Evolutionary conservation across 1,284 basidiomycete genomes (phyloP).

Genomic region (Apiotrichum akiyoshidainum): DNA sequence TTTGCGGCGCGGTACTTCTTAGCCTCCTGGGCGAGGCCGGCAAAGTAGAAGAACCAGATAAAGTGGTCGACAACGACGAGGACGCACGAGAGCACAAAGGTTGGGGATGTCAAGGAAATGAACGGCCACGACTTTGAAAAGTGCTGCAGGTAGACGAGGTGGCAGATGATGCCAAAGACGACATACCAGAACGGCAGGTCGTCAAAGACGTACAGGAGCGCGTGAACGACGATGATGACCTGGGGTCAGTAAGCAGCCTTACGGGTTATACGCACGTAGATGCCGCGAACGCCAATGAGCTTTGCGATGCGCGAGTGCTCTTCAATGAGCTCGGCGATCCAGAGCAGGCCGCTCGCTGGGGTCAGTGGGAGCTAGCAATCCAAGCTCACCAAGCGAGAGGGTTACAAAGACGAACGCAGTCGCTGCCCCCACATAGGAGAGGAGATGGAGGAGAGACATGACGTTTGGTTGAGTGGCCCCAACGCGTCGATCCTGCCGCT

Average conservation of each 20-base stretch:
- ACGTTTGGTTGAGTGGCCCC: no score
- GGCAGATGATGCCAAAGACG: slow-evolving; percentile 74
- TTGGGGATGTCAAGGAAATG: slow-evolving; percentile 76
- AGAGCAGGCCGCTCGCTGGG: slow-evolving; percentile 82
- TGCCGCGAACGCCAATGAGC: slow-evolving; percentile 69
- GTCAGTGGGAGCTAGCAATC: background rate
- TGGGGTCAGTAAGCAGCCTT: slow-evolving; percentile 44
- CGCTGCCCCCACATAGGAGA: slow-evolving; percentile 62
- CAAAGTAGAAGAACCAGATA: slow-evolving; percentile 90
- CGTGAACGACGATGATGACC: slow-evolving; percentile 72
- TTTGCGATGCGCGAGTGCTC: slow-evolving; percentile 82
- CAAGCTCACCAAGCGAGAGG: slow-evolving; percentile 65
- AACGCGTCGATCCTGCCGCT: no score
- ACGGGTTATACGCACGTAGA: slow-evolving; percentile 63
- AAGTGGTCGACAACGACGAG: slow-evolving; percentile 86
- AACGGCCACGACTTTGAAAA: slow-evolving; percentile 81
- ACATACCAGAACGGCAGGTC: slow-evolving; percentile 70
- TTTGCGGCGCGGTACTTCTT: slow-evolving; percentile 37
- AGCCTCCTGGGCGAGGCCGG: slow-evolving; percentile 60
- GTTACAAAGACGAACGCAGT: slow-evolving; percentile 74
- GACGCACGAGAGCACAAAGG: slow-evolving; percentile 76
- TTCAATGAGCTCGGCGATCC: slow-evolving; percentile 90
- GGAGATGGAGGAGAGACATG: slow-evolving; percentile 37
- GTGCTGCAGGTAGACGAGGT: slow-evolving; percentile 84
- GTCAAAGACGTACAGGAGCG: slow-evolving; percentile 73